Base-by-base conservation (phyloP, 1,284 basidiomycete species). In the Xerocomus nothofagi region DNA sequence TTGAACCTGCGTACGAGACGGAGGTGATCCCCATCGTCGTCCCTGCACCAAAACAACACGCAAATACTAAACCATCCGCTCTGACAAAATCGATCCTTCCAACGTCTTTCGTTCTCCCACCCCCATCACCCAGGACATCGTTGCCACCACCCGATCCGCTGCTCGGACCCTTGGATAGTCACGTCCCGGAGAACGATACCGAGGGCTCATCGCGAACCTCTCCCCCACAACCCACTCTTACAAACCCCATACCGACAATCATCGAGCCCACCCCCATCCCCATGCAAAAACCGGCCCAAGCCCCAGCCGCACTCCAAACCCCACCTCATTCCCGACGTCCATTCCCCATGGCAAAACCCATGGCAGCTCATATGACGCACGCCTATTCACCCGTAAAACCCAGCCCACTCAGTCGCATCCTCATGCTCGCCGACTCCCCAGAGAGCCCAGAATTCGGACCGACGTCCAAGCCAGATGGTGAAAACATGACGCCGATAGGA, bases 381-480 rank as follows among this genome's bases (percentile, higher is more conserved):
- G 86, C 86, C 0, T 90, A 90, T 57, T 89, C 88, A 0, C 87
- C 88, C 26, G 82, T 74, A 3, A 82, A 81, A 66, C 87, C 88
- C 0, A 88, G 86, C 56, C 87, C 87, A 1, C 73, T 90, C 30
- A 88, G 84, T 51, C 77, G 86, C 10, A 88, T 90, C 47, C 73
- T 90, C 30, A 78, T 83, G 80, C 72, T 89, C 34, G 75, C 74
- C 3, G 73, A 82, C 55, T 86, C 84, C 0, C 85, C 84, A 8
- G 72, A 76, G 34, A 77, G 71, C 49, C 73, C 73, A 17, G 66
- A 66, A 15, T 44, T 38, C 0, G 56, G 45, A 9, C 46, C 44
- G 30, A 15, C 51, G 2, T 32, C 33, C 6, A 43, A 44, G 9
- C 17, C 34, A 17, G 36, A 24, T 9, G 30, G 34, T 5, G 42